Percentiles rank a stretch among this genome's conserved stretches.
These are phyloP conservation scores for Physocladia obscura DNA, from an alignment of 192 early-diverging fungal species.

Conservation along the genomic window DNA sequence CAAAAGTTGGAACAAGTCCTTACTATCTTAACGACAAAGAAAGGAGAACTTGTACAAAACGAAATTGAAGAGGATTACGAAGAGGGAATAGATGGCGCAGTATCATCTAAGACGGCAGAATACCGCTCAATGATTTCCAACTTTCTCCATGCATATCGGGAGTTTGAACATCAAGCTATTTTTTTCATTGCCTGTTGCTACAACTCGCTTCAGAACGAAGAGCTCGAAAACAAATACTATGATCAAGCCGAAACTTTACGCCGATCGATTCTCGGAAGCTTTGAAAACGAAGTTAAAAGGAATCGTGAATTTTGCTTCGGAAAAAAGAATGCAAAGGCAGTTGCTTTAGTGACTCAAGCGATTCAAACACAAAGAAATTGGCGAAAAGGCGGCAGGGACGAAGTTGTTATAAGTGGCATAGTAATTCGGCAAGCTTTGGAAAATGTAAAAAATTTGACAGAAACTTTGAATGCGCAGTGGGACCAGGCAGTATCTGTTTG, in stretches of 20 bases:
- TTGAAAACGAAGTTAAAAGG: slow-evolving; percentile 5
- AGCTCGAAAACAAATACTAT: slow-evolving; percentile 46
- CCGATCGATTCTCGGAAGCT: slow-evolving; percentile 13
- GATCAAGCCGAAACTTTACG: slow-evolving; percentile 35
- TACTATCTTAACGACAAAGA: not conserved
- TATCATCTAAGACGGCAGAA: not conserved
- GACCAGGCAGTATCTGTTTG: slow-evolving; percentile 17
- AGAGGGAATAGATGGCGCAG: slow-evolving; percentile 20
- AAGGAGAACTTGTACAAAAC: slow-evolving; percentile 8
- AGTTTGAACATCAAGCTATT: slow-evolving; percentile 55
- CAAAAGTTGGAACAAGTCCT: not conserved
- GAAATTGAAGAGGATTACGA: not conserved
- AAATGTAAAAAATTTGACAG: not conserved
- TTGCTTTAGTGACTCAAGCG: not conserved
- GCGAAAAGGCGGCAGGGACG: not conserved
- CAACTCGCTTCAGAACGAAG: slow-evolving; percentile 47
- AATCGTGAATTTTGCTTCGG: not conserved
- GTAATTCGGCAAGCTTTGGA: not conserved
- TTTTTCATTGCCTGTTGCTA: slow-evolving; percentile 62
- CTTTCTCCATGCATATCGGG: slow-evolving; percentile 39
- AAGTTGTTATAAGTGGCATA: not conserved
- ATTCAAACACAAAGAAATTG: not conserved
- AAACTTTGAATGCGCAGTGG: slow-evolving; percentile 15
- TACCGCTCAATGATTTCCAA: not conserved
- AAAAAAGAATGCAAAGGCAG: slow-evolving; percentile 6